phyloP scores from a whole-genome alignment of 768 basidiomycete species.

The Phylloporus rhodoxanthus region DNA sequence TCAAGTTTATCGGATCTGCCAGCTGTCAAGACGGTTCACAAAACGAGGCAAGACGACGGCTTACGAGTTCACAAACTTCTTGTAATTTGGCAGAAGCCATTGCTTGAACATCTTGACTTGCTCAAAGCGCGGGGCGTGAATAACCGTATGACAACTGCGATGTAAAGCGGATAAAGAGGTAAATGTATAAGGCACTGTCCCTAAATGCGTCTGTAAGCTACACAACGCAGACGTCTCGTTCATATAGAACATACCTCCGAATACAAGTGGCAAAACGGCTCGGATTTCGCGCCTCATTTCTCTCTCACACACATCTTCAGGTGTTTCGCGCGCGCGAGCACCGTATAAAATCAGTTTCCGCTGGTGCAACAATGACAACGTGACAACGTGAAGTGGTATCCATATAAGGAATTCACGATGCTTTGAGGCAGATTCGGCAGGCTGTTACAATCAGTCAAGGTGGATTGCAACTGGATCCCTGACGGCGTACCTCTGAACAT shows the following conservation, averaged over 20 bases:
- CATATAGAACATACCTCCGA: slow-evolving; percentile 43
- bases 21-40: background rate
- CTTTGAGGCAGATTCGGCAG: slow-evolving; percentile 38
- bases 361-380: slow-evolving; percentile 57
- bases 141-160: slow-evolving; percentile 40
- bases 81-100: slow-evolving; percentile 71
- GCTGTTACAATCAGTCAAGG: slow-evolving; percentile 4
- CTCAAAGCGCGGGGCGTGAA: slow-evolving; percentile 62
- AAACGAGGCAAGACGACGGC: slow-evolving; percentile 2
- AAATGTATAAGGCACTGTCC: slow-evolving; percentile 20
- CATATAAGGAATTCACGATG: slow-evolving; percentile 66
- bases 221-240: background rate
- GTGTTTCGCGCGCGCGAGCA: slow-evolving; percentile 58
- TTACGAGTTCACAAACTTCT: slow-evolving; percentile 49
- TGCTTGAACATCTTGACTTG: slow-evolving; percentile 64
- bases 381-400: slow-evolving; percentile 62
- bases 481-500: slow-evolving; percentile 41
- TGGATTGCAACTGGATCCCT: background rate
- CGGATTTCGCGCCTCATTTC: slow-evolving; percentile 69
- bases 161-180: slow-evolving; percentile 37
- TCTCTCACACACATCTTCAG: slow-evolving; percentile 64
- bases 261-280: slow-evolving; percentile 57
- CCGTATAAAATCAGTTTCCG: slow-evolving; percentile 68
- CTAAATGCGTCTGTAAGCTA: slow-evolving; percentile 28
- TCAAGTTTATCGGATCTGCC: slow-evolving; percentile 27